These are phyloP conservation scores for Epichloe glyceriae DNA, from an alignment of 2,329 filamentous ascomycete species.

Conservation along the genomic window DNA sequence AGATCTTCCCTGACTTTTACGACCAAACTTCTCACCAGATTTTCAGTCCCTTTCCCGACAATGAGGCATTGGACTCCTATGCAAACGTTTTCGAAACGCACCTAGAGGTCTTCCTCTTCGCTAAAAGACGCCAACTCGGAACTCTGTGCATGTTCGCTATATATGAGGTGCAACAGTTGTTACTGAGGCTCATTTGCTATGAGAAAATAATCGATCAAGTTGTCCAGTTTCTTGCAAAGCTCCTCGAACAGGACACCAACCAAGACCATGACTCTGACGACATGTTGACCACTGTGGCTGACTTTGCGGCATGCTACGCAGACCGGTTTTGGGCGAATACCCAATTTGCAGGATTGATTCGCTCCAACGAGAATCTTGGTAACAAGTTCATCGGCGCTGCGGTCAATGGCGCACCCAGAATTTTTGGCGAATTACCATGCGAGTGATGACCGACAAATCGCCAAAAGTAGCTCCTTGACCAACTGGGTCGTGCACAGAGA, in stretches of 20 bases:
- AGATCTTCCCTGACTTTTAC: too few relatives aligned
- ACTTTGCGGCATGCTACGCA: not conserved
- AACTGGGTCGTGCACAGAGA: too few relatives aligned
- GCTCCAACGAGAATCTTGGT: not conserved
- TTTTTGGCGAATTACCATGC: too few relatives aligned
- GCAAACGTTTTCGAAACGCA: fast-evolving
- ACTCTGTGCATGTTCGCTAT: too few relatives aligned
- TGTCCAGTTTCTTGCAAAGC: not conserved
- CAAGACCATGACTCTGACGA: not conserved
- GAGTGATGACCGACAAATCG: too few relatives aligned
- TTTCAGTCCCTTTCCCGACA: too few relatives aligned
- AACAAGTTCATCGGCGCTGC: not conserved
- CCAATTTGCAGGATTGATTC: fast-evolving
- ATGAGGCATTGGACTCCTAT: fast-evolving
- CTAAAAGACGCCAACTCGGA: fast-evolving
- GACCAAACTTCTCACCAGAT: too few relatives aligned
- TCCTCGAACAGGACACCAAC: not conserved
- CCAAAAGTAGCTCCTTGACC: too few relatives aligned
- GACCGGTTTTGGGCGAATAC: not conserved
- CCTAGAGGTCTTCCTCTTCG: too few relatives aligned
- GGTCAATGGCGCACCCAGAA: not conserved
- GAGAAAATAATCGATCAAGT: too few relatives aligned
- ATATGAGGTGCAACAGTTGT: too few relatives aligned
- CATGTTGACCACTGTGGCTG: not conserved
- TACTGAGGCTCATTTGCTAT: too few relatives aligned